Conservation (phyloP, 1,284 basidiomycete genomes). For the Leccinum griseonigrum region DNA sequence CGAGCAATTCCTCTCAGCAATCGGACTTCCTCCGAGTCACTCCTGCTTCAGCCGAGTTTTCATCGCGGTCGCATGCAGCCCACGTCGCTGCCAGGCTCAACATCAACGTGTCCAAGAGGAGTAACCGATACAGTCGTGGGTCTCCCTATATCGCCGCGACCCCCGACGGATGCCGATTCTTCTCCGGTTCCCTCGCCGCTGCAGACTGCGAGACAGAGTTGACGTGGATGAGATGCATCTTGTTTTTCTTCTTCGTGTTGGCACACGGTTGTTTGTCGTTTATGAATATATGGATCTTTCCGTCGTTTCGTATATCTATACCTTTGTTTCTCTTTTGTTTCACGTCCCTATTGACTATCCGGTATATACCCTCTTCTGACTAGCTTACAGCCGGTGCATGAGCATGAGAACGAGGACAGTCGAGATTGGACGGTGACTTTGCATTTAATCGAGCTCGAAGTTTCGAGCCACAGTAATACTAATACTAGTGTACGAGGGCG, state of each 20-base stretch:
- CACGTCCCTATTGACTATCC: not conserved
- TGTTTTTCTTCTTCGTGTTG: not conserved
- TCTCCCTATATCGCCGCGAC: slow-evolving; percentile 61
- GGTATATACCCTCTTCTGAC: slow-evolving; percentile 17
- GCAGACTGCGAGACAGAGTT: slow-evolving; percentile 30
- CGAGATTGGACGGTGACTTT: too few species aligned
- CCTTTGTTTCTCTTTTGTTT: slow-evolving; percentile 19
- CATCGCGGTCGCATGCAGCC: slow-evolving; percentile 48
- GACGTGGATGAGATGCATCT: not conserved
- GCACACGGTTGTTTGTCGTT: not conserved
- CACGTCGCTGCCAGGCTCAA: slow-evolving; percentile 68
- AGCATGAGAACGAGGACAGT: too few species aligned
- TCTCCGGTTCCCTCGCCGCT: slow-evolving; percentile 23
- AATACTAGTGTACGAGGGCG: too few species aligned
- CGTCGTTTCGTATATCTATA: slow-evolving; percentile 26
- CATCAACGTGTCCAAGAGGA: slow-evolving; percentile 52
- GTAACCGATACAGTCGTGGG: slow-evolving; percentile 64
- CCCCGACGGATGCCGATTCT: slow-evolving; percentile 24
- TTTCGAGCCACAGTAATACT: too few species aligned
- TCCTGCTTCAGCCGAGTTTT: slow-evolving; percentile 18
- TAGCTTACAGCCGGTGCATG: too few species aligned
- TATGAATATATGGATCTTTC: slow-evolving; percentile 13
- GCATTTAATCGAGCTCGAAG: too few species aligned
- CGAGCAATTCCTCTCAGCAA: slow-evolving; percentile 36
- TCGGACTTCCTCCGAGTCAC: slow-evolving; percentile 14